Evolutionary conservation across 2,329 filamentous ascomycete genomes (phyloP).

Genomic region (Pseudogymnoascus sp.): DNA sequence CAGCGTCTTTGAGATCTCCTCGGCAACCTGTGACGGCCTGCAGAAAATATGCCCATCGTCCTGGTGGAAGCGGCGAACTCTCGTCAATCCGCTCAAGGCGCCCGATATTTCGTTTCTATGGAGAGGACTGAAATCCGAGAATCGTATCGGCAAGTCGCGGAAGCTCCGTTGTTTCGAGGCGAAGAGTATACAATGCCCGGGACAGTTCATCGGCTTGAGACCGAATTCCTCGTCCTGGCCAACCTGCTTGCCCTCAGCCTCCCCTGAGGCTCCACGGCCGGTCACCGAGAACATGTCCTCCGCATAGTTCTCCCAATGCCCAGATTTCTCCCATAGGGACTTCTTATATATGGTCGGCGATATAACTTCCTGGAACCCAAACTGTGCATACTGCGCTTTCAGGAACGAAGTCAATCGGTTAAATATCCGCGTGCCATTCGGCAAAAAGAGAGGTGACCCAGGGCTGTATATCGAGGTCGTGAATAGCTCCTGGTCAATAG

Average conservation of each 20-base stretch:
- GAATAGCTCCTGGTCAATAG: constrained; percentile 67
- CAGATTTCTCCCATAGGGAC: constrained; percentile 76
- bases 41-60: constrained; percentile 92
- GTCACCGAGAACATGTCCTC: constrained; percentile 87
- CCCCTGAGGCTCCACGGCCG: constrained; percentile 33
- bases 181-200: constrained; percentile 81
- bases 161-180: constrained; percentile 67
- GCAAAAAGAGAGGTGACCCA: constrained; percentile 78
- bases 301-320: constrained; percentile 83
- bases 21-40: constrained; percentile 65
- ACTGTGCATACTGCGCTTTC: constrained; percentile 74
- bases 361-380: constrained; percentile 83
- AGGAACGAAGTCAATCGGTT: constrained; percentile 78
- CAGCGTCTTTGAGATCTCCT: constrained; percentile 67
- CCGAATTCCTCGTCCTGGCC: constrained; percentile 67
- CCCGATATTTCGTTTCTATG: constrained; percentile 83
- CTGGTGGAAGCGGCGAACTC: constrained; percentile 81
- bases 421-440: constrained; percentile 75
- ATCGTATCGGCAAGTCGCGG: constrained; percentile 73
- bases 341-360: constrained; percentile 90
- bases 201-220: constrained; percentile 90
- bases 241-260: constrained; percentile 36
- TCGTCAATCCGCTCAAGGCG: constrained; percentile 72
- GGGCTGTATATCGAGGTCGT: constrained; percentile 74
- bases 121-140: constrained; percentile 82